Base-by-base conservation (phyloP, 495 filamentous ascomycete genomes). In the Delitschia confertaspora region DNA sequence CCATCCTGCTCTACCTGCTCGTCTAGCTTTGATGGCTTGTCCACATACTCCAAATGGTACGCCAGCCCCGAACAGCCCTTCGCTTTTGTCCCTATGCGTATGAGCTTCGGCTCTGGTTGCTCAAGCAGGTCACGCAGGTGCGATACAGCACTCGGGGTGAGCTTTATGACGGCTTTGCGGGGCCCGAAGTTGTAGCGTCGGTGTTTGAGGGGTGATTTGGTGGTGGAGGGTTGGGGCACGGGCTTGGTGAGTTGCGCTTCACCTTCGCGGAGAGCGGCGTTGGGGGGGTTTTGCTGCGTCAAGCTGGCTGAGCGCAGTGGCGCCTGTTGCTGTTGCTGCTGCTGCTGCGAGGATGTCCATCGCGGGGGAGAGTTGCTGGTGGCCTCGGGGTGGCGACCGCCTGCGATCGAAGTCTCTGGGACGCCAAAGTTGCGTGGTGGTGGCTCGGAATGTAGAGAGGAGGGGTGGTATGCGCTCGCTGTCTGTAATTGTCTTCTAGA, bases 41-140 rank as follows among this genome's bases (percentile, higher is more conserved):
- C 88, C 21, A 96, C 88, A 58, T 91, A 98, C 61, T 96, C 87
- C 3, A 98, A 71, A 55, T 94, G 78, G 59, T 98, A 98, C n/a
- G 88, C 82, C 49, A 95, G 67, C 24, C 91, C 91, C 6, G 87
- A 95, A 60, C 91, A 98, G n/a, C 91, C 93, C 24, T 82, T 74
- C 61, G 94, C 95, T 65, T 83, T 87, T 20, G 96, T 89, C 0
- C 93, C 89, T 0, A 96, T 82, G 42, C 89, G 81, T 50, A 98
- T 94, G 42, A 93, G 69, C 65, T 94, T 93, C 0, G 89, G 87
- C 0, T 85, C 75, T 0, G 91, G 93, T 55, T 83, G 79, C 25
- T 81, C 69, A 22, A 95, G 74, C 22, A 98, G 64, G 11, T 65
- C 70, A 40, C 74, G 75, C 19, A 98, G 72, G 35, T 88, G 86